Evolutionary conservation across 768 basidiomycete species (phyloP), one percentile per base, ranked within the genome.

Genomic region (Dioszegia aurantiaca): DNA sequence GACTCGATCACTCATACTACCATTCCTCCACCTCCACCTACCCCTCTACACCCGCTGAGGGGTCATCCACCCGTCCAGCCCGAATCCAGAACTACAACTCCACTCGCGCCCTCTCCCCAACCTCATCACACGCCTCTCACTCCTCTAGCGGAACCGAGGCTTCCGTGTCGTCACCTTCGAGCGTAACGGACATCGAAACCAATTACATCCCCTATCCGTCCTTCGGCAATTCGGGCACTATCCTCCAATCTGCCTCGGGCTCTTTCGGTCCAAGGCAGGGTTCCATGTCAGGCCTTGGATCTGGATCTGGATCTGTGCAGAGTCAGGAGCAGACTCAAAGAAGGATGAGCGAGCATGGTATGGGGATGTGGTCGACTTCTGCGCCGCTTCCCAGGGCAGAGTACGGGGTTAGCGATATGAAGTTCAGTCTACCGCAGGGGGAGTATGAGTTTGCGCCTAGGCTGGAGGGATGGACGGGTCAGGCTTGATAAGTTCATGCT

Each of bases 401-500:
- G 21, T 39, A 19, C 17, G 33, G 31, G 14, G 10, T 28, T 41
- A 40, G 37, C 12, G 51, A 27, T 28, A 26, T 26, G 24, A 24
- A 23, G 36, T 41, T 17, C 24, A 27, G 19, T 11, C 14, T 55
- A 31, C 54, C 54, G n/a, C 2, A 31, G 30, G 33, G 33, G 33
- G 41, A 55, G 19, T 45, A 31, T 45, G 41, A 43, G 9, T 55
- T 55, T 36, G 54, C 41, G 17, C 54, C 43, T 21, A 42, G 42
- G 19, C 33, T 55, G 5, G 28, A 31, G 12, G 54, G 43, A 14
- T 23, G 28, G 19, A 42, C 24, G 31, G 41, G 43, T 11, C 14
- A 43, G 28, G 21, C 9, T 24, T 16, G 41, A 36, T 19, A 14
- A 24, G 31, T n/a, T 40, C 11, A 55, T 44, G 42, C 54, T 44